Conservation (phyloP, 139 green algal species). For the Haematococcus sp. region DNA sequence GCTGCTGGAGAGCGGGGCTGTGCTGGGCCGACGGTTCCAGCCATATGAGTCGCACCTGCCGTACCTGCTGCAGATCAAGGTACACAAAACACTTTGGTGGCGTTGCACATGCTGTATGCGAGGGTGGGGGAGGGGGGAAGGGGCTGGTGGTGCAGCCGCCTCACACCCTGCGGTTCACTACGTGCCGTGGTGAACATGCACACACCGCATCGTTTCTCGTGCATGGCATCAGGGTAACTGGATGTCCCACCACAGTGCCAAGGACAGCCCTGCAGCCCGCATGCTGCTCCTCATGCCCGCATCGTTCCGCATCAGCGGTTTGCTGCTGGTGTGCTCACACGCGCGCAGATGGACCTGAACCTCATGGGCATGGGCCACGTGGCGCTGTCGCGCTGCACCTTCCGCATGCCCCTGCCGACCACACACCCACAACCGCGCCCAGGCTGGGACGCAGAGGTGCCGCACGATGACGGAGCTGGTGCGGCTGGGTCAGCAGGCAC, state of each 20-base stretch:
- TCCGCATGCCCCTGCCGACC: conserved; percentile 49
- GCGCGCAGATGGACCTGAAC: conserved; percentile 85
- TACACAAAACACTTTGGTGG: no score
- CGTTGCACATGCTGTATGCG: no score
- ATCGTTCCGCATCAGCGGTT: not conserved
- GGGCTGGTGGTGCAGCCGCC: no score
- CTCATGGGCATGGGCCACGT: conserved; percentile 85
- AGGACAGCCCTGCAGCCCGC: no score
- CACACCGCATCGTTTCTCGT: no score
- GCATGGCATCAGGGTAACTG: no score
- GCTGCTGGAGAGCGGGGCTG: conserved; percentile 68
- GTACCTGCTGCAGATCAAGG: conserved; percentile 94
- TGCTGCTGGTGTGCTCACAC: not conserved
- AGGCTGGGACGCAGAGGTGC: conserved; percentile 8
- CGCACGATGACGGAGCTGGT: no score
- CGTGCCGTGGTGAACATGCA: no score
- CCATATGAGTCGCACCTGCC: conserved; percentile 91
- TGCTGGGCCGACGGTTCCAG: conserved; percentile 76
- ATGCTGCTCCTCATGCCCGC: not conserved
- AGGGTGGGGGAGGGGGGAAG: no score
- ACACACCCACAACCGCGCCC: not conserved
- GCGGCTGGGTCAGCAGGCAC: no score
- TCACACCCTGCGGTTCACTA: no score
- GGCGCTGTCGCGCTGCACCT: conserved; percentile 53
- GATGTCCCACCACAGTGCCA: no score